These are phyloP conservation scores for Pseudozyma tsukubaensis DNA, from an alignment of 1,284 basidiomycete species.

Conservation along the genomic window DNA sequence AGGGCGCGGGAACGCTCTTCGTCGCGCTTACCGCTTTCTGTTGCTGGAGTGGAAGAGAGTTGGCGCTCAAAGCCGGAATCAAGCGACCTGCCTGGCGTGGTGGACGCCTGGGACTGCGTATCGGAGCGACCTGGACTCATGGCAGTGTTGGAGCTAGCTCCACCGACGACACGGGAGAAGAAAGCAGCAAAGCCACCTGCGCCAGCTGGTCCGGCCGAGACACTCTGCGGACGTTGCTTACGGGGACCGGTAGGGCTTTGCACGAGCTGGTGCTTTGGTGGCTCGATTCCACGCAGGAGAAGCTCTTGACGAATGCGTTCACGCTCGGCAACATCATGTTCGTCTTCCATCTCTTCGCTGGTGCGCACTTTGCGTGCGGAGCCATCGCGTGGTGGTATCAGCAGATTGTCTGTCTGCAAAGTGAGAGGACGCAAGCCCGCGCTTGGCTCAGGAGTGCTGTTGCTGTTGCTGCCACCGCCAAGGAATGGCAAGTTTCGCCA, in stretches of 20 bases:
- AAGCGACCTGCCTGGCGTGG: constrained; percentile 12
- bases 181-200: constrained; percentile 56
- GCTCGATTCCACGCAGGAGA: constrained; percentile 51
- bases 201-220: constrained; percentile 14
- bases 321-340: constrained; percentile 50
- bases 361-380: constrained; percentile 45
- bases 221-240: constrained; percentile 24
- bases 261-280: constrained; percentile 56
- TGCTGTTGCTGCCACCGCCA: constrained; percentile 32
- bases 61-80: constrained; percentile 17
- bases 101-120: constrained; percentile 29
- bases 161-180: constrained; percentile 56
- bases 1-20: constrained; percentile 35
- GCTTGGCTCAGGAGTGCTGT: constrained; percentile 73
- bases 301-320: constrained; percentile 57
- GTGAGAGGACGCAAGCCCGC: constrained; percentile 77
- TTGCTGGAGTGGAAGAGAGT: constrained; percentile 23
- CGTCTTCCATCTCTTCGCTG: constrained; percentile 57
- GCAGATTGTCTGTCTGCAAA: constrained; percentile 67
- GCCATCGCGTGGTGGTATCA: constrained; percentile 28
- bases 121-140: constrained; percentile 28
- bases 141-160: constrained; percentile 18
- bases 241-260: constrained; percentile 22
- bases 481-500: constrained; percentile 53
- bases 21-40: constrained; percentile 18